phyloP scores from a whole-genome alignment of 345 rosid species.

The Salix arbutifolia region DNA sequence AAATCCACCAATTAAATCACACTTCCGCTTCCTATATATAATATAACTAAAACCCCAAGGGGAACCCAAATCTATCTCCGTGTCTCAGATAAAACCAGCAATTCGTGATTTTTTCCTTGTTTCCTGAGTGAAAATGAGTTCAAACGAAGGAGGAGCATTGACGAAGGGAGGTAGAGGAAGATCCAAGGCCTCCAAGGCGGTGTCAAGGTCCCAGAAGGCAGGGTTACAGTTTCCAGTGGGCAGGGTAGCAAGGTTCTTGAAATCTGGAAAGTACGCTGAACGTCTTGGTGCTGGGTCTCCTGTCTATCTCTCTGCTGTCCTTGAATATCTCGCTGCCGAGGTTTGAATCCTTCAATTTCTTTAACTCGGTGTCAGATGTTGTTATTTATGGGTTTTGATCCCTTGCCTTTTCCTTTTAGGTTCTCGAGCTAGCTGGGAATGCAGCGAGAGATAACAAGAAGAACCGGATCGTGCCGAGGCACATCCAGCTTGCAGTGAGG shows the following conservation, averaged over 20 bases:
- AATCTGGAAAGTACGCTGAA: constrained; percentile 65
- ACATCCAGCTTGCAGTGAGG: constrained; percentile 68
- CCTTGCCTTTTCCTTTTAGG: constrained; percentile 18
- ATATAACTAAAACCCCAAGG: constrained; percentile 3
- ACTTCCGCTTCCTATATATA: constrained; percentile 9
- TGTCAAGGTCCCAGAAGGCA: constrained; percentile 57
- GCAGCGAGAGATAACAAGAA: constrained; percentile 81
- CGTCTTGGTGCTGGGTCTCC: constrained; percentile 74
- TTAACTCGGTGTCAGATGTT: background rate
- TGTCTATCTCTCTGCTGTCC: constrained; percentile 75
- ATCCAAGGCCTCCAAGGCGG: constrained; percentile 60
- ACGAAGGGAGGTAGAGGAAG: constrained; percentile 67
- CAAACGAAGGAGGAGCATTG: constrained; percentile 17
- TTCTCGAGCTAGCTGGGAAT: constrained; percentile 67
- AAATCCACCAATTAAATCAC: constrained; percentile 24
- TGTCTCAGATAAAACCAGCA: too few relatives aligned
- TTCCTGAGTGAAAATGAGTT: constrained; percentile 37
- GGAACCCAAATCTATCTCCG: too few relatives aligned
- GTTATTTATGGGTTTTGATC: background rate
- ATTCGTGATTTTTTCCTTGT: background rate
- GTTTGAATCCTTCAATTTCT: constrained; percentile 2
- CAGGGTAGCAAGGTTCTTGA: constrained; percentile 62
- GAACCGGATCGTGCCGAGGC: constrained; percentile 64
- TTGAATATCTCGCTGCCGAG: constrained; percentile 81
- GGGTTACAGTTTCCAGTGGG: constrained; percentile 74